Conservation (phyloP, 2,329 filamentous ascomycete genomes). For the Colletotrichum navitas region DNA sequence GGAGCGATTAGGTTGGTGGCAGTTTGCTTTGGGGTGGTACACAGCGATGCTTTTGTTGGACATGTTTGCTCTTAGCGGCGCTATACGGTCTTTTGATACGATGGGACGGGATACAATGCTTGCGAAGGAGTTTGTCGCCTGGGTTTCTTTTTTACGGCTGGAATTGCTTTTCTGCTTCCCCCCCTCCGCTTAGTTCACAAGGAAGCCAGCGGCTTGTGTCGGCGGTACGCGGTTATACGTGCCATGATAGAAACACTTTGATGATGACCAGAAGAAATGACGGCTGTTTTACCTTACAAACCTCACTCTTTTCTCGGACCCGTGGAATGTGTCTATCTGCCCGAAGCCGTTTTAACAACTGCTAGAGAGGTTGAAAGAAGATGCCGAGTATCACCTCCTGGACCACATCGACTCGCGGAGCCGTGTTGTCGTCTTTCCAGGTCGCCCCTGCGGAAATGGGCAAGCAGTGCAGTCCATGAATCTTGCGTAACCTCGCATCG, state of each 20-base stretch:
- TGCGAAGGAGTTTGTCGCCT: neutral
- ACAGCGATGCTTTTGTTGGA: neutral
- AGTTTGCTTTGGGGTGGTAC: neutral
- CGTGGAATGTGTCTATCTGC: neutral
- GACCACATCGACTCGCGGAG: neutral
- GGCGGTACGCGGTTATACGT: neutral
- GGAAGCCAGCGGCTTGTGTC: neutral
- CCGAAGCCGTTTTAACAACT: neutral
- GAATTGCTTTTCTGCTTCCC: neutral
- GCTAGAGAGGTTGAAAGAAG: neutral
- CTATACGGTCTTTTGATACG: constrained; percentile 1
- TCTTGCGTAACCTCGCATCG: neutral
- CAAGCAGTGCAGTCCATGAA: neutral
- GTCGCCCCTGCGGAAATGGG: neutral
- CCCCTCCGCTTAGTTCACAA: neutral
- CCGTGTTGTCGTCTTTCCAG: neutral
- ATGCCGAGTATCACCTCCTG: neutral
- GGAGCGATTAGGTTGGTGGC: neutral
- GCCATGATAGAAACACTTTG: constrained; percentile 12
- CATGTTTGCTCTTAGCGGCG: neutral
- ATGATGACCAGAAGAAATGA: constrained; percentile 23
- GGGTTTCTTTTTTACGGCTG: neutral
- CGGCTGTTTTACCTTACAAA: neutral
- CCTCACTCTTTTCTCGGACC: neutral
- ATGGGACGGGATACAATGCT: neutral